A percentile compares a stretch with the other conserved stretches of the same genome.
These are phyloP conservation scores for Brassica balearica DNA, from an alignment of 441 rosid genomes.

Conservation along the genomic window DNA sequence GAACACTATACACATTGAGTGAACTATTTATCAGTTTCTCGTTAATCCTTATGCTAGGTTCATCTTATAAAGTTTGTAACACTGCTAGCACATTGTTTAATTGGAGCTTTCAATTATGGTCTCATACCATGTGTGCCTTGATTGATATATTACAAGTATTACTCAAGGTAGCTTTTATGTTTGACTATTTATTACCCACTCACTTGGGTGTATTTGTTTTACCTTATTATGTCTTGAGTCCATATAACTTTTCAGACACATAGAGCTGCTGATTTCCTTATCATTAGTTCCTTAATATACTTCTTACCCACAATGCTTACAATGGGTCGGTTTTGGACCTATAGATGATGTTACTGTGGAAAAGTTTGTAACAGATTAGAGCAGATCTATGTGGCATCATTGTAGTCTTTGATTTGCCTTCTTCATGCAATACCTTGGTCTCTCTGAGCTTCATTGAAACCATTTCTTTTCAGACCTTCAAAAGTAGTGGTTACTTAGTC, in stretches of 20 bases:
- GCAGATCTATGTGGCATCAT: not conserved
- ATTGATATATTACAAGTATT: constrained; percentile 32
- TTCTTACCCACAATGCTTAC: constrained; percentile 11
- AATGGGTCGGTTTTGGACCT: constrained; percentile 5
- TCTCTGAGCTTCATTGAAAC: constrained; percentile 15
- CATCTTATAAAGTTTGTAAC: not conserved
- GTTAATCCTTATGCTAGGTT: not conserved
- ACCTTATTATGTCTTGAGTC: constrained; percentile 37
- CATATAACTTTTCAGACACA: constrained; percentile 24
- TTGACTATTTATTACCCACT: constrained; percentile 31
- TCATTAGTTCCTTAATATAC: constrained; percentile 9
- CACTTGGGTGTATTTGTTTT: constrained; percentile 27
- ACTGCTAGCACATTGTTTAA: not conserved
- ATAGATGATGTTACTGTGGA: constrained; percentile 14
- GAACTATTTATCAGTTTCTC: not conserved
- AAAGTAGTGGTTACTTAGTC: constrained; percentile 4
- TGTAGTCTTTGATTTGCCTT: constrained; percentile 2
- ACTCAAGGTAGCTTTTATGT: constrained; percentile 40
- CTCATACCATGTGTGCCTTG: constrained; percentile 19
- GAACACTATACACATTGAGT: too few species aligned
- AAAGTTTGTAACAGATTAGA: not conserved
- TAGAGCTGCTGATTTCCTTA: not conserved
- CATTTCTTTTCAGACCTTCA: constrained; percentile 2
- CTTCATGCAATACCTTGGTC: constrained; percentile 10
- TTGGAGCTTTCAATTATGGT: constrained; percentile 25